A percentile compares a stretch with the other conserved stretches of the same genome.
phyloP scores from a whole-genome alignment of 2,329 filamentous ascomycete genomes.

The Dactylonectria estremocensis region DNA sequence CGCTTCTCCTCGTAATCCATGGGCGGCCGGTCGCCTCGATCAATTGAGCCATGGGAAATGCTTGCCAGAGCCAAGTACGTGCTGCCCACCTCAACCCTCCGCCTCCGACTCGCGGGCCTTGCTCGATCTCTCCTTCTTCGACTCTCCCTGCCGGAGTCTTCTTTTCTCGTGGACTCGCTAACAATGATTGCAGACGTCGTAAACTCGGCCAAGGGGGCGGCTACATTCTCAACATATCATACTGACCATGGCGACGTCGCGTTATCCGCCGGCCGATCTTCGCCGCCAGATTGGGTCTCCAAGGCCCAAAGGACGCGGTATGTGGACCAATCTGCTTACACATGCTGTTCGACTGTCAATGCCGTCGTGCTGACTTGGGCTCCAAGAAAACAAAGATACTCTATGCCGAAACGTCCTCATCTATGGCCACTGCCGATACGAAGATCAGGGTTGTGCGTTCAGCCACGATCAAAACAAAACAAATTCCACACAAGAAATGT shows the following conservation, averaged over 20 bases:
- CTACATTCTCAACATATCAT: constrained; percentile 45
- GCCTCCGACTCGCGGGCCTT: constrained; percentile 26
- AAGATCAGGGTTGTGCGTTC: constrained; percentile 92
- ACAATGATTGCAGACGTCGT: constrained; percentile 57
- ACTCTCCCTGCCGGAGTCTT: not conserved
- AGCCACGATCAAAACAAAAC: constrained; percentile 84
- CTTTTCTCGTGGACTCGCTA: constrained; percentile 31
- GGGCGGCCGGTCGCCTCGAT: constrained; percentile 59
- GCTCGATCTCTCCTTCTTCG: constrained; percentile 9
- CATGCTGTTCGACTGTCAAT: constrained; percentile 17
- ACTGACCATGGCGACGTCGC: constrained; percentile 63
- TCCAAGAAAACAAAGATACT: constrained; percentile 85
- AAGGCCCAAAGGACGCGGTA: constrained; percentile 70
- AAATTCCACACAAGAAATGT: constrained; percentile 64
- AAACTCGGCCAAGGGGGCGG: constrained; percentile 58
- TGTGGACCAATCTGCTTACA: constrained; percentile 45
- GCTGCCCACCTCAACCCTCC: constrained; percentile 36
- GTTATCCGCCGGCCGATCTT: constrained; percentile 63
- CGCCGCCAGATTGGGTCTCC: constrained; percentile 70
- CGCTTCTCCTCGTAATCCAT: constrained; percentile 54
- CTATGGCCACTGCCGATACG: constrained; percentile 93
- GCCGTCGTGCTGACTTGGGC: constrained; percentile 33
- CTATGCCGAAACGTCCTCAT: constrained; percentile 94
- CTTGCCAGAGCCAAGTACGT: constrained; percentile 62
- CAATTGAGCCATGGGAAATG: constrained; percentile 66